Conservation (phyloP, 805 yeast species). For the Saccharomycopsis synnaedendra region DNA sequence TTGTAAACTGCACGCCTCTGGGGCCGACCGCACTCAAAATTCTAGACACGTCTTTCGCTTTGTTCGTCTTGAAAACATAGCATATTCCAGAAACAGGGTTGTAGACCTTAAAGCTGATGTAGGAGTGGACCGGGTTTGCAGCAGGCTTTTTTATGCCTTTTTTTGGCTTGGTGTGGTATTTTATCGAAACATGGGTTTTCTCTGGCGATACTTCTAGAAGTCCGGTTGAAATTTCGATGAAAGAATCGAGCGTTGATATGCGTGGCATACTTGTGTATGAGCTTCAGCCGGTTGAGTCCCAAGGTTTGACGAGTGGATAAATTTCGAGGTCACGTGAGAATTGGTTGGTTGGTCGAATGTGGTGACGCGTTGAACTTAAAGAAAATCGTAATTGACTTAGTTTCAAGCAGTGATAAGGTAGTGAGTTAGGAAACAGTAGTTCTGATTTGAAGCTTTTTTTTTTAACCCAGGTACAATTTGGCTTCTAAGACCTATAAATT, state of each 20-base stretch:
- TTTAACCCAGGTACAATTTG: too few species aligned
- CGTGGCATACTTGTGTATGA: slow-evolving; percentile 8
- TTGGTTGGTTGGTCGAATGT: too few species aligned
- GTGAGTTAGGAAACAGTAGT: too few species aligned
- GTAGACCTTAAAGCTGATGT: slow-evolving; percentile 45
- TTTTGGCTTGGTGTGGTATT: slow-evolving; percentile 24
- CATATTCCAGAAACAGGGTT: slow-evolving; percentile 57
- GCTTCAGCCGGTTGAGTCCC: too few species aligned
- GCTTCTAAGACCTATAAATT: too few species aligned
- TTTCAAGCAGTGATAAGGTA: too few species aligned
- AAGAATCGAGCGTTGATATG: slow-evolving; percentile 22
- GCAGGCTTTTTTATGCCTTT: background rate
- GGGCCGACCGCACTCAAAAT: slow-evolving; percentile 68
- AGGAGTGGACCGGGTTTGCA: slow-evolving; percentile 14
- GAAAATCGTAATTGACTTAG: too few species aligned
- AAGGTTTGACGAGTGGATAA: too few species aligned
- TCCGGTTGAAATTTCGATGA: slow-evolving; percentile 21
- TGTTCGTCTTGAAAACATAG: slow-evolving; percentile 44
- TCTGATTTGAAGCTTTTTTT: too few species aligned
- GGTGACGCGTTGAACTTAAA: too few species aligned
- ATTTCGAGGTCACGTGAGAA: too few species aligned
- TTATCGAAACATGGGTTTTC: slow-evolving; percentile 22
- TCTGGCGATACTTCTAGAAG: slow-evolving; percentile 23
- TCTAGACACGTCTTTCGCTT: slow-evolving; percentile 64
- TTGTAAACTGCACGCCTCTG: slow-evolving; percentile 35